Evolutionary conservation across 2,329 filamentous ascomycete genomes (phyloP).

Genomic region (Xylaria sp.): DNA sequence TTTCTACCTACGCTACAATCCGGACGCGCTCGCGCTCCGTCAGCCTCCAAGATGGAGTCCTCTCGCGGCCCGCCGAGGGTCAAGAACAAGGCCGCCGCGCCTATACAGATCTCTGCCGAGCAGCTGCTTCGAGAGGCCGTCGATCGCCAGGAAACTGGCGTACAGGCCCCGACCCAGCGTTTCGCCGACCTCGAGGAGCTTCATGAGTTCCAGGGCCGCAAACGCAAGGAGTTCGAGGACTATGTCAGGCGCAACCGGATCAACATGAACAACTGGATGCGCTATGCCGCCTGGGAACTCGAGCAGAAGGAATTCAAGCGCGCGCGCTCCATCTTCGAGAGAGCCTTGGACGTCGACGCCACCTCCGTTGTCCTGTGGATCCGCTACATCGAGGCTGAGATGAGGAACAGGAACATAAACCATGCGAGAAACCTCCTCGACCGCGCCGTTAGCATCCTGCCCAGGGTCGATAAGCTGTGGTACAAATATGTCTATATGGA

Average conservation of each 20-base stretch:
- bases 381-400: slow-evolving; percentile 93
- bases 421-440: slow-evolving; percentile 95
- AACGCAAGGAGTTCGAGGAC: slow-evolving; percentile 96
- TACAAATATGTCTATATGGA: slow-evolving; percentile 99
- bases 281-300: slow-evolving; percentile 96
- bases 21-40: slow-evolving; percentile 1
- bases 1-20: background rate
- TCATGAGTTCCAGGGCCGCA: slow-evolving; percentile 95
- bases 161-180: slow-evolving; percentile 91
- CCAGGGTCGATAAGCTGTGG: slow-evolving; percentile 95
- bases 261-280: slow-evolving; percentile 99
- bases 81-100: slow-evolving; percentile 97
- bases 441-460: slow-evolving; percentile 90
- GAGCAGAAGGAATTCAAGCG: slow-evolving; percentile 97
- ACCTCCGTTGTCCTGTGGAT: slow-evolving; percentile 91
- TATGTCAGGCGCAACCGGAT: slow-evolving; percentile 95
- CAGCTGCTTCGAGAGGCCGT: slow-evolving; percentile 97
- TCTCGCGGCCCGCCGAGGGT: slow-evolving; percentile 92
- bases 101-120: slow-evolving; percentile 91
- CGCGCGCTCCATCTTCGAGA: slow-evolving; percentile 91
- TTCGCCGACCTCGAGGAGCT: slow-evolving; percentile 98
- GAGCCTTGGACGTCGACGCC: slow-evolving; percentile 89
- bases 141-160: slow-evolving; percentile 87
- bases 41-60: slow-evolving; percentile 77
- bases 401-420: slow-evolving; percentile 95